Base-by-base conservation (phyloP, 805 yeast species). In the Teunomyces pallodes region DNA sequence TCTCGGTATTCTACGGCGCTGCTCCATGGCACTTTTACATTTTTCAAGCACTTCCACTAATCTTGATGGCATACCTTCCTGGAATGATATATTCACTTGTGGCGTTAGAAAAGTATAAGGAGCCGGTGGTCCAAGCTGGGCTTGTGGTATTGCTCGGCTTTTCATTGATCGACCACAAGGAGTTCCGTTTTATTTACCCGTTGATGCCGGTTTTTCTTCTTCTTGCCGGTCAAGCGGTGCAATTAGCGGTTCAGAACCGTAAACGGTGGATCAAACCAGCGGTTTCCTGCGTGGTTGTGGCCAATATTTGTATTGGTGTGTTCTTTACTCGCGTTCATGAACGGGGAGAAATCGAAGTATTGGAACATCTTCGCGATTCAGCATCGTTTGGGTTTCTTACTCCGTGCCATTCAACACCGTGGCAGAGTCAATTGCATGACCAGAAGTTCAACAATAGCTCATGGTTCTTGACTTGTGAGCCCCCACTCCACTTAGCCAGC, bases 381-480 rank as follows among this genome's bases (percentile, higher is more conserved):
- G 52, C 65, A 7, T 75, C 86, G 1, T 67, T 91, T 27, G 96
- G 97, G 0, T 88, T 94, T 56, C 65, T 94, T 12, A 90, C 91
- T 61, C 99, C 99, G 0, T 94, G 99, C 59, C 99, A 94, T 65
- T 91, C 98, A 0, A 92, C 97, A 0, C 99, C 99, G 2, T 87
- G 94, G 83, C 96, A 90, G 60, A 81, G 94, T 24, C 83, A 86
- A 61, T 66, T 94, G 36, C 96, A 91, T 59, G 68, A 87, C 17
- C 63, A 70, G 8, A 76, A 73, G 26, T 62, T 70, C 13, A 56
- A 57, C 1, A 30, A 35, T 2, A 55, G 62, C 0, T 76, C 79
- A 9, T 87, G 96, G 96, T 84, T 85, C 46, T 70, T 94, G 36
- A 82, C 96, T 0, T 94, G 99, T 65, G 95, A 90, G 48, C 99